A percentile compares a stretch with the other conserved stretches of the same genome.
Conservation (phyloP, 306 rosid species). For the Vigna nakashimae region DNA sequence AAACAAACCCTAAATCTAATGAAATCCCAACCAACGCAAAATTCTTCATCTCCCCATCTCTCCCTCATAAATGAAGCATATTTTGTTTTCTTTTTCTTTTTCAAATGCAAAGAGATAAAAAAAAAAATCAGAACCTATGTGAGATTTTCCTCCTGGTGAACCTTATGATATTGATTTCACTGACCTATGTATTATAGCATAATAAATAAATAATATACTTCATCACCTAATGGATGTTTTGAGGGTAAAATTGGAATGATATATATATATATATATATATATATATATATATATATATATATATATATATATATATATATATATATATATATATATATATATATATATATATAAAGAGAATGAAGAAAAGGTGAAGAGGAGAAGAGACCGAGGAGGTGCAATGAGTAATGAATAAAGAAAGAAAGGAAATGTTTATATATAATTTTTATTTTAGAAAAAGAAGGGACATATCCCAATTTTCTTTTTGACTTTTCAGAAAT, state of each 20-base stretch:
- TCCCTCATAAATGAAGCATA: conserved; percentile 49
- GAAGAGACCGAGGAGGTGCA: neutral
- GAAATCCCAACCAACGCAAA: conserved; percentile 35
- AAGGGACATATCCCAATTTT: conserved; percentile 25
- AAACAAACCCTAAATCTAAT: conserved; percentile 31
- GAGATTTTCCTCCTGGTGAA: conserved; percentile 50
- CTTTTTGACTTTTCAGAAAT: conserved; percentile 50
- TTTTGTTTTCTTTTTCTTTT: neutral
- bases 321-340: no score
- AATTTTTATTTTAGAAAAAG: neutral
- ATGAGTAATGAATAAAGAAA: neutral
- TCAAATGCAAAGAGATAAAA: neutral
- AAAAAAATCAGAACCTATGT: conserved; percentile 40
- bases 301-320: neutral
- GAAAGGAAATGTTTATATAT: neutral
- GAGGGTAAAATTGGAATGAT: conserved; percentile 11
- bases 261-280: neutral
- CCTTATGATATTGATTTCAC: conserved; percentile 54
- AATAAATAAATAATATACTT: conserved; percentile 27
- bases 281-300: no score
- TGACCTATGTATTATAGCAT: conserved; percentile 47
- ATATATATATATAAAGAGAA: neutral
- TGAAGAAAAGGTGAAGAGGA: neutral
- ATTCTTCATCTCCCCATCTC: conserved; percentile 23
- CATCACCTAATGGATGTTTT: conserved; percentile 16